Evolutionary conservation across 2,329 filamentous ascomycete genomes (phyloP).

Genomic region (Eutypa lata): DNA sequence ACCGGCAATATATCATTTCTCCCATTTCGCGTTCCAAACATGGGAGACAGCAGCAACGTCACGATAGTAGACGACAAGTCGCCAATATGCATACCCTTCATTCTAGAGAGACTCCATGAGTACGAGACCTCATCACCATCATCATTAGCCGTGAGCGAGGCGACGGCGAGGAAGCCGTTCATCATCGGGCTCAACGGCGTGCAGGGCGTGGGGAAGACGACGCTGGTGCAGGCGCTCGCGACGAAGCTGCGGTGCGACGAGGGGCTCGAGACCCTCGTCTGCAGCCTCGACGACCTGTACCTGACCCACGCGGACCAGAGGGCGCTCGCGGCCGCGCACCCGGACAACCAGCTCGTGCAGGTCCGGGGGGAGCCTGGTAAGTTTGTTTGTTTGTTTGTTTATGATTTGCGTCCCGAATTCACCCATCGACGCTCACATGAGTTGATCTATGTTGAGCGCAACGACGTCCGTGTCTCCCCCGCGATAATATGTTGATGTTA

Average conservation of each 20-base stretch:
- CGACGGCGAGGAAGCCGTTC: constrained; percentile 53
- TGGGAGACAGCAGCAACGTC: not conserved
- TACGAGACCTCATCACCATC: constrained; percentile 35
- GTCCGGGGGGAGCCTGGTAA: constrained; percentile 78
- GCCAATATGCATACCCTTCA: constrained; percentile 73
- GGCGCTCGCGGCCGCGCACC: constrained; percentile 60
- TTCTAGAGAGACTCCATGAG: constrained; percentile 55
- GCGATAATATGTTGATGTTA: no score
- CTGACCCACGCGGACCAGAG: constrained; percentile 68
- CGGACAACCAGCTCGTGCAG: constrained; percentile 72
- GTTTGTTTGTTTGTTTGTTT: no score
- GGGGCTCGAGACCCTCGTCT: constrained; percentile 63
- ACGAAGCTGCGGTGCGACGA: constrained; percentile 54
- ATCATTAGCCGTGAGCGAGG: not conserved
- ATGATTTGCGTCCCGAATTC: no score
- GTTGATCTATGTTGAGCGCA: no score
- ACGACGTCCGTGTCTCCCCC: no score
- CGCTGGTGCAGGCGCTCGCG: constrained; percentile 69
- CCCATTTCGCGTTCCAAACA: no score
- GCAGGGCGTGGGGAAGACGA: constrained; percentile 91
- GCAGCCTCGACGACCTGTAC: constrained; percentile 90
- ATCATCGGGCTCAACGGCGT: constrained; percentile 88
- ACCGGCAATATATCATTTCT: no score
- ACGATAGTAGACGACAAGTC: constrained; percentile 73
- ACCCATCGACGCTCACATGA: no score